Base-by-base conservation (phyloP, 2,329 filamentous ascomycete genomes). In the Hypoxylon sp. region DNA sequence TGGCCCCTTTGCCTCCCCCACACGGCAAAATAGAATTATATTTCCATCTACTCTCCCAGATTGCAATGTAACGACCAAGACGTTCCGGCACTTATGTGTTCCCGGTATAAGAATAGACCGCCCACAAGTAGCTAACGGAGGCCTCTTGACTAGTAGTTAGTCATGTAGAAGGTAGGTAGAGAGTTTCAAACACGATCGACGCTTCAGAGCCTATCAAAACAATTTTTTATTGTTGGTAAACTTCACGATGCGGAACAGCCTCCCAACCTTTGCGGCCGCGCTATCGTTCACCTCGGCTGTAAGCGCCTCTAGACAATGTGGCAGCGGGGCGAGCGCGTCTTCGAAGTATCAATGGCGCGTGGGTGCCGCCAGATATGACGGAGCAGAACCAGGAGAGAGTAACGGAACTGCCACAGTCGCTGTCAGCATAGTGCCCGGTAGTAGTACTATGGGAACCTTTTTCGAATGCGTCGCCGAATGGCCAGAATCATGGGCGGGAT, bases 141-240 rank as follows among this genome's bases (percentile, higher is more conserved):
- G 54, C 30, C 11, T n/a, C n/a, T 64, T 40, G 50, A 49, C 57
- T 35, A 61, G 42, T 37, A 46, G 11, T 40, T 14, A 33, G 49
- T 22, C 17, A 46, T 50, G 27, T 51, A 58, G 30, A 31, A 46
- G 42, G 27, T 51, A 58, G 25, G 25, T 13, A 42, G 63, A 17
- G 51, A 61, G 20, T 40, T 50, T 46, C 48, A 22, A 57, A 51
- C 65, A 11, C 40, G 37, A 33, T 63, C 33, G 13, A 49, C 17
- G 25, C n/a, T 33, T 27, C 14, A 8, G 27, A n/a, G 30, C 57
- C 6, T 44, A 13, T 40, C n/a, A 31, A 58, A 61, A 20, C 42
- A 60, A 53, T 30, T 48, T 22, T 20, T 27, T 3, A 55, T 48
- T 22, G n/a, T 27, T 3, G 58, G 86, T 87, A 91, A 88, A 51